These are phyloP conservation scores for Aspergillus pseudonomiae DNA, from an alignment of 2,329 filamentous ascomycete genomes.

Conservation along the genomic window DNA sequence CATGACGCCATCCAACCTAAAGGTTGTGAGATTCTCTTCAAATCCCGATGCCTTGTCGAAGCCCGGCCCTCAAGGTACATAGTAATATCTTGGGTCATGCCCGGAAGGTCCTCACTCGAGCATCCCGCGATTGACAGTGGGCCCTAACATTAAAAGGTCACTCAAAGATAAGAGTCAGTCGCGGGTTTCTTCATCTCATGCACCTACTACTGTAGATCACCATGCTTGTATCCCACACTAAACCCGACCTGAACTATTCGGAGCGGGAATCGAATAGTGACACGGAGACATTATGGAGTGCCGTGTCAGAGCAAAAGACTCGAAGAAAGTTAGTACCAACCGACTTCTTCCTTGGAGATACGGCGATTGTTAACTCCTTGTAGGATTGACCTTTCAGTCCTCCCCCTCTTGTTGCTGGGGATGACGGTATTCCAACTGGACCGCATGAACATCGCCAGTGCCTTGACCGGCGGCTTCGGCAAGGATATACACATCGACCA, in stretches of 20 bases:
- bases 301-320: background rate
- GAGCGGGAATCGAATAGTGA: background rate
- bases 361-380: no score
- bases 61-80: slow-evolving; percentile 1
- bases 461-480: slow-evolving; percentile 54
- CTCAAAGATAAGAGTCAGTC: background rate
- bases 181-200: background rate
- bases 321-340: background rate
- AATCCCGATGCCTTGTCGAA: background rate
- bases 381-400: slow-evolving; percentile 1
- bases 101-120: background rate
- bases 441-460: slow-evolving; percentile 57
- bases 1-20: background rate
- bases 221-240: background rate
- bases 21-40: background rate
- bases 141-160: background rate
- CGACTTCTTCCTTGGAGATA: no score
- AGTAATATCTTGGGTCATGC: background rate
- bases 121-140: background rate
- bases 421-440: slow-evolving; percentile 55
- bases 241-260: background rate
- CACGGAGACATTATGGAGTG: background rate
- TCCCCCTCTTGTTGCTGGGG: background rate
- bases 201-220: background rate
- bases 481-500: slow-evolving; percentile 48